Percentiles rank a stretch among this genome's conserved stretches.
These are phyloP conservation scores for Eruca vesicaria DNA, from an alignment of 441 rosid species.

Conservation along the genomic window DNA sequence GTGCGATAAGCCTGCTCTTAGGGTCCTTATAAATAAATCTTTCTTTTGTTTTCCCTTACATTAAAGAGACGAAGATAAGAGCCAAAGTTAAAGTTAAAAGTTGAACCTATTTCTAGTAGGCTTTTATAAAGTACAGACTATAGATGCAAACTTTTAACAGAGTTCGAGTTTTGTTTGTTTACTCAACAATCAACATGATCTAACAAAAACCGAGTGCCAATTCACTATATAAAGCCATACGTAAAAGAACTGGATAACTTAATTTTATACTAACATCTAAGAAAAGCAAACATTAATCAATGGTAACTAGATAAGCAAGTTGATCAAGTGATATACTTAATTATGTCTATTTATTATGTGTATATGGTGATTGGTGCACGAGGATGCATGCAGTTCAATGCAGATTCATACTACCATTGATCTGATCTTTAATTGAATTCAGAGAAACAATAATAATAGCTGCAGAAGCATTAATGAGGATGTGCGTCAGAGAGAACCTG, in stretches of 20 bases:
- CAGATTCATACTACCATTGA: neutral
- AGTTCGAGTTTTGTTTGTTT: neutral
- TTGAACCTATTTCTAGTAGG: neutral
- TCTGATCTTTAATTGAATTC: neutral
- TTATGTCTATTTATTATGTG: neutral
- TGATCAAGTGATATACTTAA: neutral
- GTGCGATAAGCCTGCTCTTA: no score
- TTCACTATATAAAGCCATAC: neutral
- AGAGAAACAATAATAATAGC: neutral
- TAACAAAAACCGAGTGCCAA: neutral
- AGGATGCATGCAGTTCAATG: slow-evolving; percentile 9
- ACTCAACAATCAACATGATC: neutral
- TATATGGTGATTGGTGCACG: neutral
- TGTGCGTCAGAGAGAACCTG: neutral
- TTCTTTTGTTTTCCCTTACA: neutral
- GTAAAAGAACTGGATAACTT: neutral
- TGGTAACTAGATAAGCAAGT: neutral
- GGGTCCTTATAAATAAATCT: no score
- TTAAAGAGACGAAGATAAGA: neutral
- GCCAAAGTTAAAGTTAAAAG: neutral
- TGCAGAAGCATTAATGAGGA: neutral
- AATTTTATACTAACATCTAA: neutral
- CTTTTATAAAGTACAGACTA: neutral
- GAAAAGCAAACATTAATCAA: neutral
- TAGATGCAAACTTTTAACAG: neutral